Evolutionary conservation across 768 basidiomycete genomes (phyloP).

Genomic region (Gautieria morchelliformis): DNA sequence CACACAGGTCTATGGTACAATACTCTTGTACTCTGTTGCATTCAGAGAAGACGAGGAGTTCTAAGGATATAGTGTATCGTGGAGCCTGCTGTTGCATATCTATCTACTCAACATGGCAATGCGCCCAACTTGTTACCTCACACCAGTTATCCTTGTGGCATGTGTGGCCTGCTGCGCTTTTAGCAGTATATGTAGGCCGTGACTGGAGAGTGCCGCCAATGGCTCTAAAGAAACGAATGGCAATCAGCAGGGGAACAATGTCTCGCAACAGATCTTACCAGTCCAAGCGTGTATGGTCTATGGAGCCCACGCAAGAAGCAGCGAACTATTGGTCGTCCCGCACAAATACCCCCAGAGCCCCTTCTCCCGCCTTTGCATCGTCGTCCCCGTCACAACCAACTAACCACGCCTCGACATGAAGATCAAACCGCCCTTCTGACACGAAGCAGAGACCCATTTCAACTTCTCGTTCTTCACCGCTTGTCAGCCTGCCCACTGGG

Average conservation of each 20-base stretch:
- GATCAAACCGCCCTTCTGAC: conserved; percentile 52
- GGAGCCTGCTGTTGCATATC: neutral
- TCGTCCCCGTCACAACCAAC: conserved; percentile 10
- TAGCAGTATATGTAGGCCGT: too few relatives aligned
- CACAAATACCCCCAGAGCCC: conserved; percentile 7
- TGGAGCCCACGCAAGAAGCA: neutral
- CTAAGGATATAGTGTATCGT: conserved; percentile 32
- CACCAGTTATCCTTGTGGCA: neutral
- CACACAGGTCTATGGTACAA: conserved; percentile 84
- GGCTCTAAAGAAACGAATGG: too few relatives aligned
- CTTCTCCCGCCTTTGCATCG: conserved; percentile 7
- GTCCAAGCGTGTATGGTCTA: neutral
- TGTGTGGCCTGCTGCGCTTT: neutral
- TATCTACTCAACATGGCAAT: neutral
- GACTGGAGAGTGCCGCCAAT: too few relatives aligned
- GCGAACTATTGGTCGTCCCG: neutral
- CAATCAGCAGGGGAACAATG: too few relatives aligned
- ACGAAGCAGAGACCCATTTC: conserved; percentile 65
- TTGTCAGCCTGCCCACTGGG: conserved; percentile 51
- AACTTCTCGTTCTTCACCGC: conserved; percentile 41
- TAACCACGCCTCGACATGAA: conserved; percentile 28
- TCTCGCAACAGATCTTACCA: neutral
- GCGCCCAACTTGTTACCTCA: neutral
- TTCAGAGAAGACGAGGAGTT: conserved; percentile 82
- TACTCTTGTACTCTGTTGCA: conserved; percentile 75